Conservation (phyloP, 2,329 filamentous ascomycete genomes). For the Colletotrichum eleusines region DNA sequence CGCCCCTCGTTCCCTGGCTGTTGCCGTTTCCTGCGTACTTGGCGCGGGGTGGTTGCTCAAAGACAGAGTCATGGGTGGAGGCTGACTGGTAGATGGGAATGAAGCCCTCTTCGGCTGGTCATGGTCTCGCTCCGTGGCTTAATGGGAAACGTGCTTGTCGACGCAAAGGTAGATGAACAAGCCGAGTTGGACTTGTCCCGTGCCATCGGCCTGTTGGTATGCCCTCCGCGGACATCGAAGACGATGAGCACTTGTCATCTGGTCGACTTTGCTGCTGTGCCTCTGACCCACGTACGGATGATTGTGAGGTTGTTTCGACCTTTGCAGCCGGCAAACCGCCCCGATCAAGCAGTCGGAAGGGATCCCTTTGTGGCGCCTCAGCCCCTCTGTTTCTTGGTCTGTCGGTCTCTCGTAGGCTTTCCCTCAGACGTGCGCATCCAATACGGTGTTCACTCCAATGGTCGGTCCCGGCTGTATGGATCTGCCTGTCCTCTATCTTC, state of each 20-base stretch:
- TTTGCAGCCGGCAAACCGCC: slow-evolving; percentile 26
- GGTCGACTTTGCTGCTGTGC: slow-evolving; percentile 4
- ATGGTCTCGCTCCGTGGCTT: background rate
- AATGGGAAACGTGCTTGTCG: background rate
- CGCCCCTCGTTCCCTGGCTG: background rate
- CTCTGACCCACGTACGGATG: slow-evolving; percentile 19
- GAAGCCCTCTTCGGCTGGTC: background rate
- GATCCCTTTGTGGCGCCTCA: background rate
- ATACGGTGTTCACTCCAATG: background rate
- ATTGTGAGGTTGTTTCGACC: slow-evolving; percentile 6
- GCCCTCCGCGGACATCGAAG: background rate
- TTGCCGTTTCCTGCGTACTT: background rate
- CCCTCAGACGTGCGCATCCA: background rate
- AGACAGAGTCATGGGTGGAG: background rate
- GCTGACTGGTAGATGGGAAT: background rate
- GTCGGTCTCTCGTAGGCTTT: background rate
- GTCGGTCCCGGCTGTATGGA: slow-evolving; percentile 6
- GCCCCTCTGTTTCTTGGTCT: background rate
- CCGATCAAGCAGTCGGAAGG: slow-evolving; percentile 29
- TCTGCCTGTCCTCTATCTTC: background rate
- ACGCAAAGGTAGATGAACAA: background rate
- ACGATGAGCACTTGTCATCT: background rate
- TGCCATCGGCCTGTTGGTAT: background rate
- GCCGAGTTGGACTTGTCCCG: background rate
- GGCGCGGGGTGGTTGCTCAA: too few relatives aligned